Evolutionary conservation across 306 rosid species (phyloP).

Genomic region (Lithocarpus polystachyus): DNA sequence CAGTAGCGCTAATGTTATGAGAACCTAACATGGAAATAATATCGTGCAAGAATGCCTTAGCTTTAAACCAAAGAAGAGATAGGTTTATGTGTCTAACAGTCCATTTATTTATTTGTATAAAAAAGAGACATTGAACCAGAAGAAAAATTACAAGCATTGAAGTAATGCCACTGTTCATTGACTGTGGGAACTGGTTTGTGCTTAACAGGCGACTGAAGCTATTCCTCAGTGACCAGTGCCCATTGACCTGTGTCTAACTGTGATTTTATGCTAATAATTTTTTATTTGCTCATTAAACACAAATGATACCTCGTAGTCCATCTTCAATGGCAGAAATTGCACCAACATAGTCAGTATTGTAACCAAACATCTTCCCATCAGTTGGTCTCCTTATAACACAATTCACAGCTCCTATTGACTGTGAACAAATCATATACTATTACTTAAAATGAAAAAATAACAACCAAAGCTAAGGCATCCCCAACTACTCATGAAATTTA

Average conservation of each 20-base stretch:
- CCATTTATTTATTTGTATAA: no score
- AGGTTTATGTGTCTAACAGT: neutral
- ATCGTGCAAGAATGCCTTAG: no score
- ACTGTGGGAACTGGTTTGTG: no score
- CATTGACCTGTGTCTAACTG: no score
- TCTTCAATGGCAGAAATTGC: slow-evolving; percentile 89
- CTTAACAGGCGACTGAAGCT: no score
- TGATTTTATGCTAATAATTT: neutral
- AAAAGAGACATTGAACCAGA: no score
- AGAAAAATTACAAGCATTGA: no score
- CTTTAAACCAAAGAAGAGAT: neutral
- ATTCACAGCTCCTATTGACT: slow-evolving; percentile 95
- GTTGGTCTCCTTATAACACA: slow-evolving; percentile 65
- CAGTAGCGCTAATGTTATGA: slow-evolving; percentile 28
- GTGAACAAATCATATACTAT: slow-evolving; percentile 8
- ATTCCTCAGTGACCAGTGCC: no score
- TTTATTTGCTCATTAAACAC: slow-evolving; percentile 10
- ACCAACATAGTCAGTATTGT: slow-evolving; percentile 80
- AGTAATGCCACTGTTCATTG: no score
- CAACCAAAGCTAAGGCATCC: slow-evolving; percentile 3
- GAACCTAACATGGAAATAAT: neutral
- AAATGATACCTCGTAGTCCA: slow-evolving; percentile 64
- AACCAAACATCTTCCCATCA: slow-evolving; percentile 87
- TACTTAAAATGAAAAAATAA: neutral
- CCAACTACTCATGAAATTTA: neutral